Percentiles rank a stretch among this genome's conserved stretches.
phyloP scores from a whole-genome alignment of 768 basidiomycete species.

The Naganishia vaughanmartiniae region DNA sequence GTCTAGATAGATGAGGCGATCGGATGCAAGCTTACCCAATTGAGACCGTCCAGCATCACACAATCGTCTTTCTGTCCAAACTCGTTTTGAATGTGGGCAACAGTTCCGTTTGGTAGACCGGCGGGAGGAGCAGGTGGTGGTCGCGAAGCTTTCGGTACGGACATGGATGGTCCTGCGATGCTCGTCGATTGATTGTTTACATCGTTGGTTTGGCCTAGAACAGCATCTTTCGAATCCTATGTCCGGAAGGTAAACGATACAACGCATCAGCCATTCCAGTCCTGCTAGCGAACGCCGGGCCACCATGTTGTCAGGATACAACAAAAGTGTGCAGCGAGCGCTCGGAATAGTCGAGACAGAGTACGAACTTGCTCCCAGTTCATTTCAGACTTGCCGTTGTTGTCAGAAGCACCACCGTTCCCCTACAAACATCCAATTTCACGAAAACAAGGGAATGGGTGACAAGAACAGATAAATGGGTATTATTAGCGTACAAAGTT shows the following conservation, averaged over 20 bases:
- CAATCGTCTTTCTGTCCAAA: slow-evolving; percentile 24
- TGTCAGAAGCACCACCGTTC: slow-evolving; percentile 5
- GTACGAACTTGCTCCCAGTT: slow-evolving; percentile 26
- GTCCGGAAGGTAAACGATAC: neutral
- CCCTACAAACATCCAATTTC: slow-evolving; percentile 3
- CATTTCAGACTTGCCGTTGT: slow-evolving; percentile 23
- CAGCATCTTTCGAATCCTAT: slow-evolving; percentile 5
- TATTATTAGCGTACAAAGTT: slow-evolving; percentile 23
- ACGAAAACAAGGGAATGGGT: neutral
- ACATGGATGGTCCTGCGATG: slow-evolving; percentile 4
- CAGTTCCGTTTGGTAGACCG: slow-evolving; percentile 16
- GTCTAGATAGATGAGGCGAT: neutral
- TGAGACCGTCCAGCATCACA: slow-evolving; percentile 33
- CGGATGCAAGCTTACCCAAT: slow-evolving; percentile 32
- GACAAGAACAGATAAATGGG: neutral
- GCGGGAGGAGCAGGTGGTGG: slow-evolving; percentile 23
- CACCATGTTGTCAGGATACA: neutral
- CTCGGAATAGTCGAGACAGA: neutral
- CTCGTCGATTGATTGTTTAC: neutral
- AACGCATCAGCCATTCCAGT: slow-evolving; percentile 5
- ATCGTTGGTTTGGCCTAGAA: neutral
- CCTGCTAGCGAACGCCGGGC: neutral
- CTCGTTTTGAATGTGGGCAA: slow-evolving; percentile 21
- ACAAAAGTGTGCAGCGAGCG: neutral
- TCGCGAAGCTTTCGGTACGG: slow-evolving; percentile 5